Conservation (phyloP, 345 rosid species). For the Lepidium sativum region DNA sequence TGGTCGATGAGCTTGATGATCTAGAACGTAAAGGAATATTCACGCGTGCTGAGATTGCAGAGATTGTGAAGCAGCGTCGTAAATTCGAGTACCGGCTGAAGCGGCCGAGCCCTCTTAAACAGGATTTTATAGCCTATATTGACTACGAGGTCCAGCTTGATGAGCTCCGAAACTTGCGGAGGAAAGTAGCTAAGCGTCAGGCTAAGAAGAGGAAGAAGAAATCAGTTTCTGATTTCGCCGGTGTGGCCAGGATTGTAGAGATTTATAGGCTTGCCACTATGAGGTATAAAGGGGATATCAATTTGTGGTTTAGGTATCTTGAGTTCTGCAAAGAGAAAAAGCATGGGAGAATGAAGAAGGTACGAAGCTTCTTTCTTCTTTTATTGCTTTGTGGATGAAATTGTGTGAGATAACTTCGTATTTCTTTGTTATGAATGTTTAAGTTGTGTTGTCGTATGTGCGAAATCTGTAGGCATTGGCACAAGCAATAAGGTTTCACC, state of each 20-base stretch:
- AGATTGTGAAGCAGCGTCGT: conserved; percentile 80
- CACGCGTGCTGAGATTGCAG: conserved; percentile 63
- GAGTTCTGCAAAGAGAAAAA: conserved; percentile 67
- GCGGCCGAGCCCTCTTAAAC: conserved; percentile 83
- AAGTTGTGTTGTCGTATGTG: neutral
- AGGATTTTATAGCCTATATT: conserved; percentile 70
- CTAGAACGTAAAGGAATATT: conserved; percentile 62
- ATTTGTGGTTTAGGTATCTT: conserved; percentile 77
- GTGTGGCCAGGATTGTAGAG: conserved; percentile 55
- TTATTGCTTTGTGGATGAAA: neutral
- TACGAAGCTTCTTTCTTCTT: conserved; percentile 9
- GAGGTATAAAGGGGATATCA: conserved; percentile 78
- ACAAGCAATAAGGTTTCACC: conserved; percentile 77
- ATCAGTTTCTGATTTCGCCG: conserved; percentile 60
- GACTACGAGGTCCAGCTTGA: conserved; percentile 79
- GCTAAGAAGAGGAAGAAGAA: conserved; percentile 36
- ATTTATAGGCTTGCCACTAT: conserved; percentile 61
- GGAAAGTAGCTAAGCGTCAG: conserved; percentile 40
- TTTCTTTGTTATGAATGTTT: neutral
- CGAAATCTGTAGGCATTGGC: conserved; percentile 52
- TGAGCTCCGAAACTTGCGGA: conserved; percentile 60
- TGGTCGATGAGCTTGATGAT: conserved; percentile 92
- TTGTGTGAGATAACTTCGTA: neutral
- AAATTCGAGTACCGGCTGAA: conserved; percentile 89
- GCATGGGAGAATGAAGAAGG: conserved; percentile 91